A percentile compares a stretch with the other conserved stretches of the same genome.
phyloP scores from a whole-genome alignment of 108 stramenopile species.

The Conticribra guillardii region DNA sequence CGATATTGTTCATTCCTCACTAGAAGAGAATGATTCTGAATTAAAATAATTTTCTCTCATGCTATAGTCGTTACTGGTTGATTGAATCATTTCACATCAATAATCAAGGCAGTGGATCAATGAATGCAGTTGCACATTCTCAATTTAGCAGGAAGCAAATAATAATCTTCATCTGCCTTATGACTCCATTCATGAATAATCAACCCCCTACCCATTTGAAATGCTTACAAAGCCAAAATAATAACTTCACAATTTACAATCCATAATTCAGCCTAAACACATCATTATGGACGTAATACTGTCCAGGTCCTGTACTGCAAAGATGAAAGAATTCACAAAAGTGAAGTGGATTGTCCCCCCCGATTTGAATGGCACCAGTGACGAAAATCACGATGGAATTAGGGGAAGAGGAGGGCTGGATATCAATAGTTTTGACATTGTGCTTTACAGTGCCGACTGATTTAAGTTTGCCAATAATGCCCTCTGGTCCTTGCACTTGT shows the following conservation, averaged over 20 bases:
- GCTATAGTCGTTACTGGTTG: too few species aligned
- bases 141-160: too few species aligned
- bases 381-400: conserved; percentile 86
- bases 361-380: conserved; percentile 80
- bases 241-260: conserved; percentile 48
- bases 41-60: too few species aligned
- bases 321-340: conserved; percentile 95
- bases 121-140: too few species aligned
- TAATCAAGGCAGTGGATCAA: too few species aligned
- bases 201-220: too few species aligned
- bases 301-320: conserved; percentile 80
- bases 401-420: conserved; percentile 73
- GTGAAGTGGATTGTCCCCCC: conserved; percentile 93
- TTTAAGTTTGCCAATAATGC: conserved; percentile 75
- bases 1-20: too few species aligned
- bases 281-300: conserved; percentile 95
- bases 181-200: too few species aligned
- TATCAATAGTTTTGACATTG: conserved; percentile 80
- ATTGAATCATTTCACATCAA: too few species aligned
- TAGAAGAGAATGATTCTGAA: too few species aligned
- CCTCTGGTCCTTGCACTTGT: conserved; percentile 65
- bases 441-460: conserved; percentile 70
- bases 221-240: too few species aligned
- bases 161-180: too few species aligned
- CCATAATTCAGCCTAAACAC: conserved; percentile 96